A percentile compares a stretch with the other conserved stretches of the same genome.
Conservation (phyloP, 1,284 basidiomycete genomes). For the Cutaneotrichosporon sp. region DNA sequence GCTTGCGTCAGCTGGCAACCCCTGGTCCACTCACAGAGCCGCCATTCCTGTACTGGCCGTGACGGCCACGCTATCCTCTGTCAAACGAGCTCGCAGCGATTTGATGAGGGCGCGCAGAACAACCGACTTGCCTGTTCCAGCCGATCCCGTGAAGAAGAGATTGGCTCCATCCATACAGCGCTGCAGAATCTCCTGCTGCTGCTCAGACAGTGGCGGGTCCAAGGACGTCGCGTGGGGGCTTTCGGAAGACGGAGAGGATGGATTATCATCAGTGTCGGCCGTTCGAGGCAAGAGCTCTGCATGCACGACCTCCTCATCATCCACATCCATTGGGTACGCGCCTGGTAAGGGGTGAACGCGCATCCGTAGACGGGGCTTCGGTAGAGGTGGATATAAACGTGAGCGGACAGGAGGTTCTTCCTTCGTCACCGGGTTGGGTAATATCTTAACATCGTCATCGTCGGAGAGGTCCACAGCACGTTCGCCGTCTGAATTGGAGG, state of each 20-base stretch:
- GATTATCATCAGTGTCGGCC: too few species aligned
- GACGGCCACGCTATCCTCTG: constrained; percentile 56
- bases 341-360: too few species aligned
- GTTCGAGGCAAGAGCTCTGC: too few species aligned
- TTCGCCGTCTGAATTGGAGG: not conserved
- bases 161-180: constrained; percentile 64
- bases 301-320: too few species aligned
- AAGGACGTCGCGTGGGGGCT: constrained; percentile 41
- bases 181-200: constrained; percentile 69
- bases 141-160: constrained; percentile 94
- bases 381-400: too few species aligned
- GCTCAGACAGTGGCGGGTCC: constrained; percentile 23
- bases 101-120: constrained; percentile 76
- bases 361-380: too few species aligned
- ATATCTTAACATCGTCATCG: not conserved
- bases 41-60: constrained; percentile 66
- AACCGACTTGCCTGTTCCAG: constrained; percentile 91
- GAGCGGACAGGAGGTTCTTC: too few species aligned
- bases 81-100: constrained; percentile 51
- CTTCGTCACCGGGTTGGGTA: too few species aligned
- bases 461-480: not conserved
- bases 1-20: constrained; percentile 25
- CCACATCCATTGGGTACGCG: too few species aligned
- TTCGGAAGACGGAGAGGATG: not conserved
- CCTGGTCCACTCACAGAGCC: constrained; percentile 29